These are phyloP conservation scores for Chaetomiaceae sp. DNA, from an alignment of 2,329 filamentous ascomycete genomes.

Conservation along the genomic window DNA sequence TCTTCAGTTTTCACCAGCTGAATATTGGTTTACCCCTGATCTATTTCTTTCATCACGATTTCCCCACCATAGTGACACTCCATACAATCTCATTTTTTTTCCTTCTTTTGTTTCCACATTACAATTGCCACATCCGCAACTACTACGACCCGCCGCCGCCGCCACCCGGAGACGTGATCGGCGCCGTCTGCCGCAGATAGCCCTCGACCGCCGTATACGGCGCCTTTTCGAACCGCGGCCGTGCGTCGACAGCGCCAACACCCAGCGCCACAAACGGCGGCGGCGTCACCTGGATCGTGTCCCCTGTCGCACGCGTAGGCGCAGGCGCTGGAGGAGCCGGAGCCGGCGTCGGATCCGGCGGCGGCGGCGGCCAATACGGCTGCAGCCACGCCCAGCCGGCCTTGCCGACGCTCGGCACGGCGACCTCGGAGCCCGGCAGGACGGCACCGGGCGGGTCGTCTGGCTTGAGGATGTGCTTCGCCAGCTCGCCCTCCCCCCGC, in stretches of 20 bases:
- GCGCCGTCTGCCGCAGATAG: background rate
- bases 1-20: too few species aligned
- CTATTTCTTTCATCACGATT: too few species aligned
- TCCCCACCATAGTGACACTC: too few species aligned
- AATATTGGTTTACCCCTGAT: too few species aligned
- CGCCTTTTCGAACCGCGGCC: conserved; percentile 23
- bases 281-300: background rate
- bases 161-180: too few species aligned
- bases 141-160: too few species aligned
- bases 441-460: background rate
- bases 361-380: conserved; percentile 21
- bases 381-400: conserved; percentile 32
- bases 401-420: conserved; percentile 18
- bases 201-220: conserved; percentile 31
- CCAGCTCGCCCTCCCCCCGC: background rate
- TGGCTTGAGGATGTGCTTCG: background rate
- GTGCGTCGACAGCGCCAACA: conserved; percentile 18
- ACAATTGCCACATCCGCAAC: too few species aligned
- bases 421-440: conserved; percentile 4
- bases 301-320: too few species aligned
- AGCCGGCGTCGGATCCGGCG: background rate
- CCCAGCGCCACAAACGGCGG: conserved; percentile 17
- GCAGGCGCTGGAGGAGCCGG: too few species aligned
- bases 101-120: too few species aligned
- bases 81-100: too few species aligned